These are phyloP conservation scores for Coemansia aciculifera DNA, from an alignment of 192 early-diverging fungal genomes.

Conservation along the genomic window DNA sequence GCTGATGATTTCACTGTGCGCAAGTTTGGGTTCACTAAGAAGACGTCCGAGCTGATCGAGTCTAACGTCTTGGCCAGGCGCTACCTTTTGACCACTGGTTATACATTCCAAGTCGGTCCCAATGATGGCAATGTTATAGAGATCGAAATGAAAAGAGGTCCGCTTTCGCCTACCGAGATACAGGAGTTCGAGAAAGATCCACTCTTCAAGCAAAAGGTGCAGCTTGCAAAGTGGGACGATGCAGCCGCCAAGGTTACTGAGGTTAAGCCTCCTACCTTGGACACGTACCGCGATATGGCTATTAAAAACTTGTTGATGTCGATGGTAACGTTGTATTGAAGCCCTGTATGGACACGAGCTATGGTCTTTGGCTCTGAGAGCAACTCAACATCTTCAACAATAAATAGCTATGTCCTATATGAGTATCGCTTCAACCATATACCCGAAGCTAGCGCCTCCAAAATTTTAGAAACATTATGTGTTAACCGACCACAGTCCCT, in stretches of 20 bases:
- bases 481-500: neutral
- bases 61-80: slow-evolving; percentile 60
- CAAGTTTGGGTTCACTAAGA: slow-evolving; percentile 50
- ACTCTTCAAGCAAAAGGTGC: slow-evolving; percentile 56
- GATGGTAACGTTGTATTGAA: neutral
- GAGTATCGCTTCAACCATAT: too few relatives aligned
- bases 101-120: too few relatives aligned
- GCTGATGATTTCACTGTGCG: slow-evolving; percentile 54
- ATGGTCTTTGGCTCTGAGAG: neutral
- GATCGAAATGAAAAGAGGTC: too few relatives aligned
- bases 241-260: slow-evolving; percentile 50
- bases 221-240: slow-evolving; percentile 61
- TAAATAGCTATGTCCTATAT: too few relatives aligned
- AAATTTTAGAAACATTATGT: neutral
- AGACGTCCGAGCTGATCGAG: slow-evolving; percentile 55
- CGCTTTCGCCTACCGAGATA: slow-evolving; percentile 38
- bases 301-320: slow-evolving; percentile 32
- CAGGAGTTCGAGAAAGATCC: slow-evolving; percentile 55
- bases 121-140: too few relatives aligned
- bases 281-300: slow-evolving; percentile 48
- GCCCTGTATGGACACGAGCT: neutral
- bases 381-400: neutral
- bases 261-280: slow-evolving; percentile 50
- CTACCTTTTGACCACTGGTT: slow-evolving; percentile 45
- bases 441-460: too few relatives aligned